phyloP scores from a whole-genome alignment of 2,329 filamentous ascomycete genomes.

The Fusarium buxicola region DNA sequence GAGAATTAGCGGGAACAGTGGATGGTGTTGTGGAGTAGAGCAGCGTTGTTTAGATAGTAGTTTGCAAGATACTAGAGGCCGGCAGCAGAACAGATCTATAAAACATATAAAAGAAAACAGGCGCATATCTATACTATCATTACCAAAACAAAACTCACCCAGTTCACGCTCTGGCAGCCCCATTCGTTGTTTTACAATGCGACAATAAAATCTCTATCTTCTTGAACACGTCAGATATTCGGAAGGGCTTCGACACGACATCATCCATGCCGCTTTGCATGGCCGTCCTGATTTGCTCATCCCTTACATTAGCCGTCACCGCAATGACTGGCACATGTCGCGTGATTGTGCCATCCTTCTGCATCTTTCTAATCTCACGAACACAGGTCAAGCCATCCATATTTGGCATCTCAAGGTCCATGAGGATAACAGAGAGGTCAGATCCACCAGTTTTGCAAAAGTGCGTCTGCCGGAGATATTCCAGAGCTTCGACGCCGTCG shows the following conservation, averaged over 20 bases:
- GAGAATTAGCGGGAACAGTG: too few species aligned
- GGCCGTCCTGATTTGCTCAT: slow-evolving; percentile 59
- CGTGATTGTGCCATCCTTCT: slow-evolving; percentile 48
- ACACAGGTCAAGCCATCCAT: slow-evolving; percentile 61
- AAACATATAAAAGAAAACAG: too few species aligned
- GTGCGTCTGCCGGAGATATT: slow-evolving; percentile 51
- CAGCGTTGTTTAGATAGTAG: too few species aligned
- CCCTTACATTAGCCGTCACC: slow-evolving; percentile 60
- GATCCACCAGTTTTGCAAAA: slow-evolving; percentile 42
- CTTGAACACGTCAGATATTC: slow-evolving; percentile 62
- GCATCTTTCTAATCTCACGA: slow-evolving; percentile 53
- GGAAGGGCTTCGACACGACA: slow-evolving; percentile 69
- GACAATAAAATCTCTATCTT: slow-evolving; percentile 58
- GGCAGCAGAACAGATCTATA: too few species aligned
- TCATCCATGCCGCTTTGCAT: slow-evolving; percentile 58
- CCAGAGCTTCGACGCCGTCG: slow-evolving; percentile 70
- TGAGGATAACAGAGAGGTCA: slow-evolving; percentile 55
- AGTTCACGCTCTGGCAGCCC: too few species aligned
- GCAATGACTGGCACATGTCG: slow-evolving; percentile 58
- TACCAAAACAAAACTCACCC: too few species aligned
- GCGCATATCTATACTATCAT: too few species aligned
- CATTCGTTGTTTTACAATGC: not conserved
- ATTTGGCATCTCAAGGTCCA: slow-evolving; percentile 63
- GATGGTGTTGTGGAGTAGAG: too few species aligned
- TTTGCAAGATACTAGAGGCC: too few species aligned